phyloP scores from a whole-genome alignment of 2,329 filamentous ascomycete species.

The Eurotiales sp. region DNA sequence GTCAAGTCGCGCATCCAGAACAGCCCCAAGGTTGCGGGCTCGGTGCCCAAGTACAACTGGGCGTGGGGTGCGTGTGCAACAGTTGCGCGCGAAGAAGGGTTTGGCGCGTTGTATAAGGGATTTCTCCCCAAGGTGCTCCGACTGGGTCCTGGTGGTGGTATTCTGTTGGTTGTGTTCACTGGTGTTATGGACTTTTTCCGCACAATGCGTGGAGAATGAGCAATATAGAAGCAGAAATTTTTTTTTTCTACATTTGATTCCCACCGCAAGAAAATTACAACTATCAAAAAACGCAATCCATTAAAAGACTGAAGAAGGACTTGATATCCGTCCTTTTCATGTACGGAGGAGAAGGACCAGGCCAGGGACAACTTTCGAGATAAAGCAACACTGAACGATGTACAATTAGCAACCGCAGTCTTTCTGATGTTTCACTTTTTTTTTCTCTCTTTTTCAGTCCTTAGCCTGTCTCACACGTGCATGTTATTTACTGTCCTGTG shows the following conservation, averaged over 20 bases:
- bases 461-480: no score
- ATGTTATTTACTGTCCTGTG: no score
- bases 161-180: slow-evolving; percentile 49
- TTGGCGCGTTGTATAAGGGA: slow-evolving; percentile 90
- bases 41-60: slow-evolving; percentile 96
- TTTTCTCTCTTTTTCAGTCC: no score
- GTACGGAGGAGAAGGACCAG: no score
- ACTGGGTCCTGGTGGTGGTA: slow-evolving; percentile 66
- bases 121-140: slow-evolving; percentile 92
- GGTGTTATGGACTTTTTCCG: slow-evolving; percentile 76
- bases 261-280: background rate
- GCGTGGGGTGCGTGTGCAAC: slow-evolving; percentile 82
- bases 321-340: background rate
- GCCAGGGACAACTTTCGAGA: background rate
- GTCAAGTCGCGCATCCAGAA: slow-evolving; percentile 99
- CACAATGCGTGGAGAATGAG: slow-evolving; percentile 52
- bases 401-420: background rate
- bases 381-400: background rate
- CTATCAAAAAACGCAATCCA: slow-evolving; percentile 13
- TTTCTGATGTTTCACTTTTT: background rate
- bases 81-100: slow-evolving; percentile 90
- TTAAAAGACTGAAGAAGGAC: background rate
- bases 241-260: background rate
- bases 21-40: slow-evolving; percentile 75
- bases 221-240: background rate